Evolutionary conservation across 1,284 basidiomycete species (phyloP).

Genomic region (Ganoderma resinaceum): DNA sequence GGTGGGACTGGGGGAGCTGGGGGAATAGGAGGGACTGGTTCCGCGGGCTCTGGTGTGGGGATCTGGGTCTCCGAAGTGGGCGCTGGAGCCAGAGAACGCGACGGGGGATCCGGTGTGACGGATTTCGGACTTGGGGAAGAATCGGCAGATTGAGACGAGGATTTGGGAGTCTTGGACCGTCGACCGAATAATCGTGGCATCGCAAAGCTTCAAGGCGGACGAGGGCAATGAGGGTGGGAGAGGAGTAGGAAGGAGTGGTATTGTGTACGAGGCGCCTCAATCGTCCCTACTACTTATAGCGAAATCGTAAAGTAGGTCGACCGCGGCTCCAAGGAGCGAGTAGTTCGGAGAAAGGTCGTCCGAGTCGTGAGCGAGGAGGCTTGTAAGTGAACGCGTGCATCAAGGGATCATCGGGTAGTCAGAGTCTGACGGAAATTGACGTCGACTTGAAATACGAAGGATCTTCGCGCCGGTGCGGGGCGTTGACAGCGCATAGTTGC

Average conservation of each 20-base stretch:
- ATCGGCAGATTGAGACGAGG: neutral
- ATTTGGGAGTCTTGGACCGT: constrained; percentile 1
- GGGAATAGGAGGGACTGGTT: neutral
- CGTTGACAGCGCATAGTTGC: neutral
- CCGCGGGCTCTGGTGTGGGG: neutral
- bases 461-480: neutral
- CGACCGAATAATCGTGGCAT: neutral
- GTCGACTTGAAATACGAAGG: neutral
- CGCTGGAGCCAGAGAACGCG: neutral
- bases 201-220: neutral
- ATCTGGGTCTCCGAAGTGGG: neutral
- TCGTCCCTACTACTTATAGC: neutral
- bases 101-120: neutral
- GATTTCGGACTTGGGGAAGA: neutral
- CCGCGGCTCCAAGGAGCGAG: neutral
- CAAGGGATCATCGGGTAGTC: neutral
- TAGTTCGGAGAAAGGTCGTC: neutral
- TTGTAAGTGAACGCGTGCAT: neutral
- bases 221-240: neutral
- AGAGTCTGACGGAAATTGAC: neutral
- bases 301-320: neutral
- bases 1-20: constrained; percentile 3
- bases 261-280: no score
- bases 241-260: neutral
- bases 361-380: neutral